phyloP scores from a whole-genome alignment of 495 filamentous ascomycete species.

The Tetracladium setigerum region DNA sequence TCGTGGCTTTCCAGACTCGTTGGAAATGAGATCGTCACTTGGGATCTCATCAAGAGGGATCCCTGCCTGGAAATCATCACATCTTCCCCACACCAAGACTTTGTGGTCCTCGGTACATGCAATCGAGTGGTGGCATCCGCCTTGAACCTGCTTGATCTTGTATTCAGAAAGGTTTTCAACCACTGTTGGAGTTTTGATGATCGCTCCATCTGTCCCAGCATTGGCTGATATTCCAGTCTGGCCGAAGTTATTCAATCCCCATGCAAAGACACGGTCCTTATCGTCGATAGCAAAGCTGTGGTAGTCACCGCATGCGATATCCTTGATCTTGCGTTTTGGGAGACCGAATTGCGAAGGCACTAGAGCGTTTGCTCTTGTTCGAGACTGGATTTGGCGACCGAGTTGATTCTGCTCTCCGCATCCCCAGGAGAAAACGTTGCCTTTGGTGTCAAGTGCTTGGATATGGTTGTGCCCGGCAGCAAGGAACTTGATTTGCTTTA shows the following conservation, averaged over 20 bases:
- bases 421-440: conserved; percentile 64
- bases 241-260: conserved; percentile 84
- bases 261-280: conserved; percentile 65
- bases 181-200: conserved; percentile 39
- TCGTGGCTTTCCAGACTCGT: conserved; percentile 32
- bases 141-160: conserved; percentile 44
- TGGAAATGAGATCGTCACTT: conserved; percentile 49
- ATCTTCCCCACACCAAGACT: conserved; percentile 61
- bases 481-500: conserved; percentile 55
- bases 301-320: conserved; percentile 52
- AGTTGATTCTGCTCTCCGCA: conserved; percentile 65
- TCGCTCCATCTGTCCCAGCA: conserved; percentile 50
- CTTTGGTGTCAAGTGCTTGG: conserved; percentile 56
- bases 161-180: conserved; percentile 49
- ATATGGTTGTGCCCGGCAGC: conserved; percentile 63
- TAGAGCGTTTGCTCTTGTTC: conserved; percentile 30
- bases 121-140: conserved; percentile 61
- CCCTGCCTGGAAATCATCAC: conserved; percentile 58
- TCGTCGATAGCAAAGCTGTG: conserved; percentile 71
- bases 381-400: conserved; percentile 57
- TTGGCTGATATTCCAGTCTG: conserved; percentile 49
- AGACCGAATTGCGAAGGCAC: conserved; percentile 60
- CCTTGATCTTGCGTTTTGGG: conserved; percentile 37
- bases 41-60: conserved; percentile 38
- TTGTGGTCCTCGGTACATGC: conserved; percentile 53